Base-by-base conservation (phyloP, 768 basidiomycete species). In the Termitomyces bulborhizus region DNA sequence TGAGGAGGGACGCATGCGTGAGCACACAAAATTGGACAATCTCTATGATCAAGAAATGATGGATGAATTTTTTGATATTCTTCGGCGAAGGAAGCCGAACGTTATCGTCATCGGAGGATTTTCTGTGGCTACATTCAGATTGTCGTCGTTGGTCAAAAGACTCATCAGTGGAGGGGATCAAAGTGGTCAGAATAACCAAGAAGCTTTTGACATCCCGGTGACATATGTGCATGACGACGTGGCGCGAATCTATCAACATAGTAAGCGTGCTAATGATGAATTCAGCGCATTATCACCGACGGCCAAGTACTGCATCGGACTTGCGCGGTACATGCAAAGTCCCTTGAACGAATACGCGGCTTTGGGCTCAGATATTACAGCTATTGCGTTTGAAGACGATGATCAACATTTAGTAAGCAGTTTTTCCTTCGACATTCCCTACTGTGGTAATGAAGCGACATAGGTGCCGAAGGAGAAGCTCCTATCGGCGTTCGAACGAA, bases 321-420 rank as follows among this genome's bases (percentile, higher is more conserved):
- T 99, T 60, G 95, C 93, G 39, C 85, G 97, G 55, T 98, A 94
- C 64, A 78, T 83, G 5, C 97, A 98, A 71, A 96, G 85, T 65
- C 97, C 97, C 2, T 70, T 98, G 62, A 96, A 92, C 65, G 97
- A 98, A 68, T 95, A 90, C 66, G 89, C 91, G 16, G 92, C 95
- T 1, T 73, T 98, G 39, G 96, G 95, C 3, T 59, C 79, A 11
- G 93, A 97, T 69, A 84, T 98, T 48, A 74, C 83, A 2, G 86
- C 92, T 5, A 83, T 98, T 54, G 81, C 86, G 0, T 90, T 94
- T 58, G 86, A 91, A 57, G 85, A 93, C 26, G 85, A 93, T 47
- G 83, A 84, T 62, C 97, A 98, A 66, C 87, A 92, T 62, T 69
- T 96, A 62, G 94, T 93, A 59, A 64, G 81, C 68, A 31, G 31